These are phyloP conservation scores for Xerocomellus amylosporus DNA, from an alignment of 768 basidiomycete species.

Conservation along the genomic window DNA sequence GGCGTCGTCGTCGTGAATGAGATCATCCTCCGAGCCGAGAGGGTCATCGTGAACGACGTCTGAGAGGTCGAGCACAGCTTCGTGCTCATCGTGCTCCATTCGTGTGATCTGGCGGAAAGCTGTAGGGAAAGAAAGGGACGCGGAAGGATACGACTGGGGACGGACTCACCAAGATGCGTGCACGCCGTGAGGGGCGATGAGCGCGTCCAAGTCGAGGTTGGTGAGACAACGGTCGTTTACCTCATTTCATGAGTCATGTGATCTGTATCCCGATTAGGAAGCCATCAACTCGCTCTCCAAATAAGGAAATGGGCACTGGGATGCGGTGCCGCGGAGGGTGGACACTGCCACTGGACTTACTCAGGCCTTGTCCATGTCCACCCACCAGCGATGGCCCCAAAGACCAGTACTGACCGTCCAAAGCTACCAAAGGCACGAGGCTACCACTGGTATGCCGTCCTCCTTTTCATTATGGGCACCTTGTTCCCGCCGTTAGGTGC, in stretches of 20 bases:
- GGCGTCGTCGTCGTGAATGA: conserved; percentile 29
- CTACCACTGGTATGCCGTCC: conserved; percentile 76
- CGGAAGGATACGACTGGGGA: neutral
- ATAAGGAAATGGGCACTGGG: conserved; percentile 3
- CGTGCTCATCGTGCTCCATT: conserved; percentile 57
- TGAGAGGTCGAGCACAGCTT: conserved; percentile 67
- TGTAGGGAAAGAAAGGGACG: neutral
- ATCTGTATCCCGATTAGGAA: conserved; percentile 2
- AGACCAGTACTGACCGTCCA: conserved; percentile 46
- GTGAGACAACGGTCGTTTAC: conserved; percentile 16
- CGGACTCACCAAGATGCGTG: conserved; percentile 19
- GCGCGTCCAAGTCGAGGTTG: conserved; percentile 21
- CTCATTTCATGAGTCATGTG: conserved; percentile 31
- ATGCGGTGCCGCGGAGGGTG: neutral
- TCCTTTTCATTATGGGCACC: conserved; percentile 87
- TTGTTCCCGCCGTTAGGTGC: conserved; percentile 88
- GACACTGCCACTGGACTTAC: neutral
- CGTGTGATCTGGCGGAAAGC: conserved; percentile 10
- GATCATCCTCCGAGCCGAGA: conserved; percentile 54
- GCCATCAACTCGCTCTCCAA: neutral
- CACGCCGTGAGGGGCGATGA: conserved; percentile 21
- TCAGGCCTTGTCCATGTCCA: conserved; percentile 3
- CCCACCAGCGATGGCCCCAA: conserved; percentile 31
- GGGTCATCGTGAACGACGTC: conserved; percentile 84
- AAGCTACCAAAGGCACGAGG: conserved; percentile 55